A percentile compares a stretch with the other conserved stretches of the same genome.
phyloP scores from a whole-genome alignment of 176 grass and related monocot species.

The Saccharum spontaneum region DNA sequence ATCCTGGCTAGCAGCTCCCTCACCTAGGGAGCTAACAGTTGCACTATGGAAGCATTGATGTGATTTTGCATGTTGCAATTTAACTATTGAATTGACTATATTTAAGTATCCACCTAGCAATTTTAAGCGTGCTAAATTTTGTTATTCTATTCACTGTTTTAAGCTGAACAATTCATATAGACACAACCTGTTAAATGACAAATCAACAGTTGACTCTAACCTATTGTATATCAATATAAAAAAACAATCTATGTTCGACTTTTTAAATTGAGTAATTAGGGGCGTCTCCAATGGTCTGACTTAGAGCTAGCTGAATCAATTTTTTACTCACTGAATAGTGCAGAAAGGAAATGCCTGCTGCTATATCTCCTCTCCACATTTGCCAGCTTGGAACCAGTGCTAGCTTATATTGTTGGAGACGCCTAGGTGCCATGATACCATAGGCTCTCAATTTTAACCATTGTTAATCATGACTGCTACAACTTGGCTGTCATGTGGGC shows the following conservation, averaged over 20 bases:
- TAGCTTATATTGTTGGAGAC: background rate
- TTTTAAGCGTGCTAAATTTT: background rate
- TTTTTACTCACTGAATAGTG: background rate
- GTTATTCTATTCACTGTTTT: background rate
- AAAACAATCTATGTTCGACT: background rate
- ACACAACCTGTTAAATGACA: constrained; percentile 1
- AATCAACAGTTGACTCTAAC: background rate
- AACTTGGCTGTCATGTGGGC: background rate
- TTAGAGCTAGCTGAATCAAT: background rate
- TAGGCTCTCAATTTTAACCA: background rate
- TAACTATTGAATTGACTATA: background rate
- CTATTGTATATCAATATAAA: background rate
- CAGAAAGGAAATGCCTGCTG: background rate
- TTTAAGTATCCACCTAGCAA: background rate
- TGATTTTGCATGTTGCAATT: background rate
- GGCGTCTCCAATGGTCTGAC: background rate
- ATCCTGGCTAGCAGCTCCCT: background rate
- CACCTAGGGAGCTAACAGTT: background rate
- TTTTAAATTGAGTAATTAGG: background rate
- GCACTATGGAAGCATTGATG: background rate
- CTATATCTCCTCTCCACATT: background rate
- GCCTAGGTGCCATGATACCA: background rate
- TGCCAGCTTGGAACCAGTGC: background rate
- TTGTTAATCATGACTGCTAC: background rate
- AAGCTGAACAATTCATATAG: constrained; percentile 22